These are phyloP conservation scores for Penicillium tannophilum DNA, from an alignment of 495 filamentous ascomycete species.

Conservation along the genomic window DNA sequence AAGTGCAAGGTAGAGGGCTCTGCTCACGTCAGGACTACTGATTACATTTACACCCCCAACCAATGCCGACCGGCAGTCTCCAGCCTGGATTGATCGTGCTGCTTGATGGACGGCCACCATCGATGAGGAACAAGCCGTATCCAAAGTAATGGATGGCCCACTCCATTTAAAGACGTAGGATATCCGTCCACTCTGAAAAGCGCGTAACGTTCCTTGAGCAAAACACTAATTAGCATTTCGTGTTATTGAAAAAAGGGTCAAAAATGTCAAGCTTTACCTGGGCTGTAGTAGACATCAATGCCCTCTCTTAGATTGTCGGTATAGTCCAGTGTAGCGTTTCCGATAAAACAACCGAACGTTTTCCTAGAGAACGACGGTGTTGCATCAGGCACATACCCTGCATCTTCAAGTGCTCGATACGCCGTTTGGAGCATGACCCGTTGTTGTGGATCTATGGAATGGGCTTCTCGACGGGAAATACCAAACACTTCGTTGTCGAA, in stretches of 20 bases:
- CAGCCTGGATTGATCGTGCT: slow-evolving; percentile 31
- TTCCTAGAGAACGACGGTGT: neutral
- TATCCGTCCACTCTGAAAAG: neutral
- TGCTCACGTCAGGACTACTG: slow-evolving; percentile 32
- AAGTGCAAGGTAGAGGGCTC: slow-evolving; percentile 34
- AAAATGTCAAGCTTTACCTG: neutral
- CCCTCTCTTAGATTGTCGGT: neutral
- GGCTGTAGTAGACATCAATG: slow-evolving; percentile 7
- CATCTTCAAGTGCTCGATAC: slow-evolving; percentile 50
- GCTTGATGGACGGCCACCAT: slow-evolving; percentile 37
- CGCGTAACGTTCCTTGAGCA: neutral
- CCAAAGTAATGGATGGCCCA: slow-evolving; percentile 37
- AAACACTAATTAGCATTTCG: neutral
- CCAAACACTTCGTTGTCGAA: slow-evolving; percentile 62
- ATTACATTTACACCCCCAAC: slow-evolving; percentile 45
- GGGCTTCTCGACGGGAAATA: slow-evolving; percentile 43
- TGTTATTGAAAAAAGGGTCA: neutral
- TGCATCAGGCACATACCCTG: slow-evolving; percentile 29
- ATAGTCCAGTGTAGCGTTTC: slow-evolving; percentile 1
- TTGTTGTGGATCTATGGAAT: slow-evolving; percentile 52
- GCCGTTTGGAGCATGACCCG: slow-evolving; percentile 43
- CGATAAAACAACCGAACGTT: slow-evolving; percentile 3
- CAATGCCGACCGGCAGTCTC: slow-evolving; percentile 34
- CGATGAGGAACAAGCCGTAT: slow-evolving; percentile 49
- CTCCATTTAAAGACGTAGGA: slow-evolving; percentile 39